Conservation (phyloP, 306 rosid species). For the Castanopsis chinensis region DNA sequence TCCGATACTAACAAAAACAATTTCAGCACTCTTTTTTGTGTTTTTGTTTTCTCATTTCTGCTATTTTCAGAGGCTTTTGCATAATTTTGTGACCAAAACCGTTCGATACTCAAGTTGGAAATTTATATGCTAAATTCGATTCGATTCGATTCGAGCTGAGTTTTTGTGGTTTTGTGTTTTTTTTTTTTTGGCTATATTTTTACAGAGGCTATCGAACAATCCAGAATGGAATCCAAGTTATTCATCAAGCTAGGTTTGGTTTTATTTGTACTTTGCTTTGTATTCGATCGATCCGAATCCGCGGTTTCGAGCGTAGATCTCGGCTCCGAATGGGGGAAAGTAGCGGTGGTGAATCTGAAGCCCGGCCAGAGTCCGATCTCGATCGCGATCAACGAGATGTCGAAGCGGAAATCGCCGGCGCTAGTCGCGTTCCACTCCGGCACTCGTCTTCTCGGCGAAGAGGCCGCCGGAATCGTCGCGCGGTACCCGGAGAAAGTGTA, state of each 20-base stretch:
- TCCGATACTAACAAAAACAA: no score
- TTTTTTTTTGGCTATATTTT: not conserved
- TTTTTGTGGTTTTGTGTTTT: not conserved
- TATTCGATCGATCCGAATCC: slow-evolving; percentile 64
- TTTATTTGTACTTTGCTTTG: slow-evolving; percentile 32
- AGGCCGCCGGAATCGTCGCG: slow-evolving; percentile 87
- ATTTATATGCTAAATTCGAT: no score
- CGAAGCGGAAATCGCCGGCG: slow-evolving; percentile 87
- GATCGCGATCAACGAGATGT: slow-evolving; percentile 91
- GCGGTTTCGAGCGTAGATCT: slow-evolving; percentile 97
- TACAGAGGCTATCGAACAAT: slow-evolving; percentile 31
- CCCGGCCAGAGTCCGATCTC: slow-evolving; percentile 95
- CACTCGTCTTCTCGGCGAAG: slow-evolving; percentile 78
- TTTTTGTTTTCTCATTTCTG: no score
- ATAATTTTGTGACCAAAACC: no score
- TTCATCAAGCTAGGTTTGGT: slow-evolving; percentile 47
- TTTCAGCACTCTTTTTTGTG: no score
- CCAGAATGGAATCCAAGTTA: slow-evolving; percentile 56
- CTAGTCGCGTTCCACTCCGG: slow-evolving; percentile 81
- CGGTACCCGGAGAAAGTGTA: slow-evolving; percentile 84
- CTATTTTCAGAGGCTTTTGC: no score
- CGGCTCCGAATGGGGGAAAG: slow-evolving; percentile 88
- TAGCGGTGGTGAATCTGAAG: slow-evolving; percentile 89
- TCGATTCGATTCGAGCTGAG: no score
- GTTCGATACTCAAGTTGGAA: no score